Conservation (phyloP, 2,329 filamentous ascomycete genomes). For the Cytospora leucostoma region DNA sequence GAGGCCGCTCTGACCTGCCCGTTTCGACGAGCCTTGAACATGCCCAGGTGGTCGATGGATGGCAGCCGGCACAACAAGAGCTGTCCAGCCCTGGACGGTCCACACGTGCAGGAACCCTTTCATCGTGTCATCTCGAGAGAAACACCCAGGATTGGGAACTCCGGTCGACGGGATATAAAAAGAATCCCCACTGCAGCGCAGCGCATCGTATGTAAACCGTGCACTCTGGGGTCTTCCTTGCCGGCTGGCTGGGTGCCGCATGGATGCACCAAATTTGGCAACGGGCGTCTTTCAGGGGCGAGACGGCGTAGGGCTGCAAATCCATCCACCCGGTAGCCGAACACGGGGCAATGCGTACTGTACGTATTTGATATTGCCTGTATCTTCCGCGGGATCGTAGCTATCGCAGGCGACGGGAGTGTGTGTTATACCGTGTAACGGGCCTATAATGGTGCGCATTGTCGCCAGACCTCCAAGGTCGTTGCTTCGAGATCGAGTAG, state of each 20-base stretch:
- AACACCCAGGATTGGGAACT: not conserved
- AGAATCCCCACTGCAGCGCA: slow-evolving; percentile 8
- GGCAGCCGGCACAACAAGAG: not conserved
- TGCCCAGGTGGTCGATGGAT: no score
- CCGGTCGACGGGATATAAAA: slow-evolving; percentile 21
- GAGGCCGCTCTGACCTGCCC: not conserved
- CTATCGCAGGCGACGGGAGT: not conserved
- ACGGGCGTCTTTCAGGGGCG: slow-evolving; percentile 8
- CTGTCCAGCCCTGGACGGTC: not conserved
- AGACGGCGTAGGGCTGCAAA: slow-evolving; percentile 18
- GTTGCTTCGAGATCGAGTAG: no score
- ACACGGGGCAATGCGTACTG: slow-evolving; percentile 10
- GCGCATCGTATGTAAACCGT: slow-evolving; percentile 3
- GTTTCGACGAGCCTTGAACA: not conserved
- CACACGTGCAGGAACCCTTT: not conserved
- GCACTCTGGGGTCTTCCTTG: slow-evolving; percentile 2
- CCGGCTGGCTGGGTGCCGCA: not conserved
- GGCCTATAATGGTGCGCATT: no score
- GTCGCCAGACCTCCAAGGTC: no score
- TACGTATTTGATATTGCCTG: not conserved
- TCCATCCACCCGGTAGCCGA: slow-evolving; percentile 19
- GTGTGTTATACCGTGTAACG: no score
- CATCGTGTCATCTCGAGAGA: not conserved
- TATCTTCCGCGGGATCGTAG: not conserved
- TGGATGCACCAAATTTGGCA: slow-evolving; percentile 13